Percentiles rank a stretch among this genome's conserved stretches.
phyloP scores from a whole-genome alignment of 306 rosid species.

The Heteromeles arbutifolia region DNA sequence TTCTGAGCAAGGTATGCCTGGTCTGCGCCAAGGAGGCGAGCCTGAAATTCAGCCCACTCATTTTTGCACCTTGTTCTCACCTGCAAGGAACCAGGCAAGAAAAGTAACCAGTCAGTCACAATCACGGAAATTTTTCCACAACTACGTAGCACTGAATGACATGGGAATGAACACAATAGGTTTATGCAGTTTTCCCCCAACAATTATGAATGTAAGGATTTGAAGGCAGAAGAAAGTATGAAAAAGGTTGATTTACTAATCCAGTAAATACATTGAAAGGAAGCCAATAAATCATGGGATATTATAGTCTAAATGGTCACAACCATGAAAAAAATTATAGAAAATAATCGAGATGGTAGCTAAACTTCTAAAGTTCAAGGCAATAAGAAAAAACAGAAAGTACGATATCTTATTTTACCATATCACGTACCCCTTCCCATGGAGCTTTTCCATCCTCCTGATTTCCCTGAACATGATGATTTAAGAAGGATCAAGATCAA shows the following conservation, averaged over 20 bases:
- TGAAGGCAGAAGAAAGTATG: neutral
- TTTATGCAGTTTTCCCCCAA: neutral
- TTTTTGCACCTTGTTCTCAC: conserved; percentile 79
- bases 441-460: conserved; percentile 55
- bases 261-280: neutral
- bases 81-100: conserved; percentile 38
- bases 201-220: neutral
- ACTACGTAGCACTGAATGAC: too few relatives aligned
- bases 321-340: neutral
- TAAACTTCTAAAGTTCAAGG: neutral
- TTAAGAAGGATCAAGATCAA: neutral
- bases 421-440: conserved; percentile 65
- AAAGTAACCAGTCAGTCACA: neutral
- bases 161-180: too few relatives aligned
- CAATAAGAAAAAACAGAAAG: neutral
- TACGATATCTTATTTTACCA: neutral
- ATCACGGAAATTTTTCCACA: neutral
- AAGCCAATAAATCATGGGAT: neutral
- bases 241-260: neutral
- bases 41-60: conserved; percentile 88
- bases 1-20: conserved; percentile 34
- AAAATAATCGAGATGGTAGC: neutral
- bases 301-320: neutral
- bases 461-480: conserved; percentile 54
- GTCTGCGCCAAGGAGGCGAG: conserved; percentile 71